phyloP scores from a whole-genome alignment of 2,329 filamentous ascomycete species.

The Nemania sp. region DNA sequence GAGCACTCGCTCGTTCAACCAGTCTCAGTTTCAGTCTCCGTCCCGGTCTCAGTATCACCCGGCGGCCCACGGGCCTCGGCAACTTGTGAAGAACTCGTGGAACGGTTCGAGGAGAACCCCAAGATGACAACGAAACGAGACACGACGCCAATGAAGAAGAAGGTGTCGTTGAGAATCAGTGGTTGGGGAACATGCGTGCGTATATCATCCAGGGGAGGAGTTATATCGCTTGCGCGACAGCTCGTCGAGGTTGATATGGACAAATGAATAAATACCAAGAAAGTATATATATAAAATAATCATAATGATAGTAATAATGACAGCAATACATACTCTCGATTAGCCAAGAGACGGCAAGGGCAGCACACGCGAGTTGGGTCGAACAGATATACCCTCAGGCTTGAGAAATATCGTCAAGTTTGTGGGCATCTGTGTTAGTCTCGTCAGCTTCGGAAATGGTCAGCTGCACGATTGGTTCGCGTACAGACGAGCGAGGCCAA shows the following conservation, averaged over 20 bases:
- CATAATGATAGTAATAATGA: slow-evolving; percentile 1
- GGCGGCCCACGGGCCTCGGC: slow-evolving; percentile 7
- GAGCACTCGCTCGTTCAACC: slow-evolving; percentile 24
- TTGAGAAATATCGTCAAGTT: neutral
- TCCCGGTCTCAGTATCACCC: slow-evolving; percentile 1
- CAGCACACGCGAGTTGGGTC: neutral
- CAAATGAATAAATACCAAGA: no score
- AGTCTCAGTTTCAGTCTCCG: neutral
- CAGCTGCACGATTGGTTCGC: slow-evolving; percentile 19
- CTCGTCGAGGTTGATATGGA: neutral
- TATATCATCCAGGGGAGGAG: neutral
- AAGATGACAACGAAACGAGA: slow-evolving; percentile 17
- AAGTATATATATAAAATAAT: no score
- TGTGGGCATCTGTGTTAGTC: neutral
- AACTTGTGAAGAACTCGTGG: slow-evolving; percentile 16
- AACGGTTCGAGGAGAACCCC: slow-evolving; percentile 11
- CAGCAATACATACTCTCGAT: slow-evolving; percentile 16
- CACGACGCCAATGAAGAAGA: neutral
- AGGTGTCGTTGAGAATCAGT: slow-evolving; percentile 15
- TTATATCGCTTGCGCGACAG: neutral
- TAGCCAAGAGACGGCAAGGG: neutral
- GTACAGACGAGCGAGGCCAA: slow-evolving; percentile 5
- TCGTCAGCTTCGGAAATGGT: slow-evolving; percentile 12
- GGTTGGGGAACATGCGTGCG: neutral
- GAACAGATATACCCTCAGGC: neutral